phyloP scores from a whole-genome alignment of 2,329 filamentous ascomycete species.

The Gyromitra esculenta region DNA sequence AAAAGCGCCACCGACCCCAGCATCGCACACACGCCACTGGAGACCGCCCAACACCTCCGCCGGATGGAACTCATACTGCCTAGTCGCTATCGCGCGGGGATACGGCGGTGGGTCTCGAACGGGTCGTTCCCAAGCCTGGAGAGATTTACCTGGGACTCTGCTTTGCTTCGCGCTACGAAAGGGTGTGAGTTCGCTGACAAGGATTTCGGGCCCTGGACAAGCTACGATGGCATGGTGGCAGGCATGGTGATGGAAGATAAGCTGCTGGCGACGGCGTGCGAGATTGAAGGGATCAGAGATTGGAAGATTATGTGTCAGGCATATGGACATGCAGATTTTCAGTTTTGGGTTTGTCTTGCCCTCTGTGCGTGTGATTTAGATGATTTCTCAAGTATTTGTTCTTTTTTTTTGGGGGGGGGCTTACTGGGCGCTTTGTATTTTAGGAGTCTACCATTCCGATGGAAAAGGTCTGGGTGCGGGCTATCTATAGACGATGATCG shows the following conservation, averaged over 20 bases:
- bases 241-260: neutral
- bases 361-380: neutral
- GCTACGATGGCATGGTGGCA: neutral
- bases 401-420: neutral
- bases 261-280: neutral
- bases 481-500: neutral
- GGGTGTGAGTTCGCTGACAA: neutral
- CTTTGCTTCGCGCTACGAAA: neutral
- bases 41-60: neutral
- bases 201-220: neutral
- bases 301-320: neutral
- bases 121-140: neutral
- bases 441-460: neutral
- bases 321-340: neutral
- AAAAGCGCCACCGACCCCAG: neutral
- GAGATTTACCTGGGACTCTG: neutral
- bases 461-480: neutral
- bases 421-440: neutral
- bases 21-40: neutral
- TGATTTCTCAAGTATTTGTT: neutral
- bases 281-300: neutral
- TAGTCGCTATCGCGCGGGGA: neutral
- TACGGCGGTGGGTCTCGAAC: neutral
- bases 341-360: neutral
- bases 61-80: conserved; percentile 8